phyloP scores from a whole-genome alignment of 495 filamentous ascomycete genomes.

The Penicillium coprophilum region DNA sequence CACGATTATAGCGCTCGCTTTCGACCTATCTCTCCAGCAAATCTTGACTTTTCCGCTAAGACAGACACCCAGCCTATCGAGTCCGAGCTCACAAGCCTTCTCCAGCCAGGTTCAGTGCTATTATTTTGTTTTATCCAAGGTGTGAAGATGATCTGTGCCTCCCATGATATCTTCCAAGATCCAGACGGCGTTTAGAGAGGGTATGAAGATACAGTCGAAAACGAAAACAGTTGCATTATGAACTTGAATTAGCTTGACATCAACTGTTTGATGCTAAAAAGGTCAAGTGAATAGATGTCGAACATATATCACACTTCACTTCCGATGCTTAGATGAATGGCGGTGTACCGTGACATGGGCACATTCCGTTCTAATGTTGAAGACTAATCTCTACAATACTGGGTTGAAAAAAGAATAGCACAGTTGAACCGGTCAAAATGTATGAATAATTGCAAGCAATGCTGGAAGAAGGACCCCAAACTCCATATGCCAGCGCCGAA shows the following conservation, averaged over 20 bases:
- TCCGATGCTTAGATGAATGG: slow-evolving; percentile 1
- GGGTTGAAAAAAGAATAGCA: neutral
- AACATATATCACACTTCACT: slow-evolving; percentile 12
- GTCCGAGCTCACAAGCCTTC: no score
- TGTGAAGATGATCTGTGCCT: slow-evolving; percentile 34
- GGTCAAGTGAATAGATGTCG: slow-evolving; percentile 13
- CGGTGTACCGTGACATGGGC: neutral
- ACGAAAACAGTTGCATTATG: neutral
- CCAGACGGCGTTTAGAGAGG: slow-evolving; percentile 20
- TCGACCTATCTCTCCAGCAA: no score
- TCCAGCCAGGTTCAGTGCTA: no score
- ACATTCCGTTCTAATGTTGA: neutral
- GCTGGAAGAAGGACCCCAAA: neutral
- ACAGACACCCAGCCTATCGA: no score
- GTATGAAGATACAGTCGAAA: neutral
- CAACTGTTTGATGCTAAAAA: slow-evolving; percentile 18
- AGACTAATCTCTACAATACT: neutral
- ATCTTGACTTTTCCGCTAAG: no score
- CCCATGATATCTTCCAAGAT: slow-evolving; percentile 28
- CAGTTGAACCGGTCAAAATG: neutral
- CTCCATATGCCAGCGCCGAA: neutral
- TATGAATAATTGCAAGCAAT: neutral
- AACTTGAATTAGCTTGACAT: neutral
- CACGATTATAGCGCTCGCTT: no score
- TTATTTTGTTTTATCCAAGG: no score